phyloP scores from a whole-genome alignment of 176 grass and related monocot genomes.

The Triticum aestivum region IWGSC_CS_RefSeq_v2.1 NC_057807.1:102744456-102744955 shows the following conservation, averaged over 20 bases:
- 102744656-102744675: constrained; percentile 38
- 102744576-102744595: not conserved
- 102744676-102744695: not conserved
- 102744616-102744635: constrained; percentile 22
- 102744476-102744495: constrained; percentile 45
- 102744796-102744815: not conserved
- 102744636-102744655: constrained; percentile 4
- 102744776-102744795: not conserved
- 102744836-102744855: constrained; percentile 28
- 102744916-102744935: constrained; percentile 68
- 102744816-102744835: constrained; percentile 3
- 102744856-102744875: constrained; percentile 59
- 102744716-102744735: constrained; percentile 31
- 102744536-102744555: not conserved
- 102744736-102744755: constrained; percentile 1
- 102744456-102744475: constrained; percentile 33
- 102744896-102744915: constrained; percentile 75
- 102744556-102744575: not conserved
- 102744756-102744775: constrained; percentile 24
- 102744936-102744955: constrained; percentile 53
- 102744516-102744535: constrained; percentile 31
- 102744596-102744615: constrained; percentile 12
- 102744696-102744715: constrained; percentile 28
- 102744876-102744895: constrained; percentile 75
- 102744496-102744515: constrained; percentile 61